A percentile compares a stretch with the other conserved stretches of the same genome.
phyloP scores from a whole-genome alignment of 23 red algal species.

The Gracilaria domingensis region DNA sequence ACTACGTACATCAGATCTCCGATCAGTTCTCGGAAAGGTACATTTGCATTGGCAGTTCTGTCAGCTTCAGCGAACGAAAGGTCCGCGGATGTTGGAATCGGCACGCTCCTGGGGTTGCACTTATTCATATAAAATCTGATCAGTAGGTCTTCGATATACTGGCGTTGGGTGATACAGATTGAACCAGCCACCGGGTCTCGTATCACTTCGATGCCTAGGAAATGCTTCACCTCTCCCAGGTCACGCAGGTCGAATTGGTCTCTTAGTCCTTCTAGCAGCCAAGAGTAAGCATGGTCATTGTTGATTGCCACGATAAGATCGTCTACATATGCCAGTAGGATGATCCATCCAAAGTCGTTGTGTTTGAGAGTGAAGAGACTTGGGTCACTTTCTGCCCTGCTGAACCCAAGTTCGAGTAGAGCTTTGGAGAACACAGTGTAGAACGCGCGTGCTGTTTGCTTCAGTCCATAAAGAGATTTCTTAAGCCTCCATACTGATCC shows the following conservation, averaged over 20 bases:
- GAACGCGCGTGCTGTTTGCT: background rate
- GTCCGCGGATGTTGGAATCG: background rate
- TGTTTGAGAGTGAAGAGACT: background rate
- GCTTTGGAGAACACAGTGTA: background rate
- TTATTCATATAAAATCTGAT: slow-evolving; percentile 1
- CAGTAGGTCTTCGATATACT: background rate
- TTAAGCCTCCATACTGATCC: background rate
- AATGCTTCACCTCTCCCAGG: background rate
- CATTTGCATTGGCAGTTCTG: background rate
- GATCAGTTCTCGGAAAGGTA: slow-evolving; percentile 16
- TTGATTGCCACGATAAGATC: slow-evolving; percentile 5
- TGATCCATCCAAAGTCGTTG: background rate
- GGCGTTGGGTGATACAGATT: background rate
- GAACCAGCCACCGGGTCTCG: background rate
- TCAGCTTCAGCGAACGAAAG: background rate
- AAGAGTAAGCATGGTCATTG: background rate
- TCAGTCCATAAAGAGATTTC: slow-evolving; percentile 32
- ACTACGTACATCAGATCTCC: slow-evolving; percentile 19
- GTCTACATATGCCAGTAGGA: slow-evolving; percentile 35
- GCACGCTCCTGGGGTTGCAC: background rate
- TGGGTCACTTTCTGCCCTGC: background rate
- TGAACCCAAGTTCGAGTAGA: background rate
- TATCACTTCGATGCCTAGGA: slow-evolving; percentile 10
- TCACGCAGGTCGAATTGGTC: background rate
- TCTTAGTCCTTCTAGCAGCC: background rate